A percentile compares a stretch with the other conserved stretches of the same genome.
phyloP scores from a whole-genome alignment of 2,329 filamentous ascomycete species.

The Alternaria angustiovoidea region DNA sequence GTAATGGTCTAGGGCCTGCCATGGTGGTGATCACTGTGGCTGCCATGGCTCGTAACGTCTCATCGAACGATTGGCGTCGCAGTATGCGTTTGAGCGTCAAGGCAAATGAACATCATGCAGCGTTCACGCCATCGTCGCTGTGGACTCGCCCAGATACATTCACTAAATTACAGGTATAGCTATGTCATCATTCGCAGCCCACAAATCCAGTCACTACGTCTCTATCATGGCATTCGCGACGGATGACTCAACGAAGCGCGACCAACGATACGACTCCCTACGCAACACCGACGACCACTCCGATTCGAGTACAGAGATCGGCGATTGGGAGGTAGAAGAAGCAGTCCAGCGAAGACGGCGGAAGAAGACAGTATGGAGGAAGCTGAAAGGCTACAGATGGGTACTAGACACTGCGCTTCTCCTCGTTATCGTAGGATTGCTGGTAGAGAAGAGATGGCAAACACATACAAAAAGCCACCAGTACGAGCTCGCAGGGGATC shows the following conservation, averaged over 20 bases:
- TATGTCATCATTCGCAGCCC: slow-evolving; percentile 18
- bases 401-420: slow-evolving; percentile 40
- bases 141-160: neutral
- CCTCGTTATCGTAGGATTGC: slow-evolving; percentile 37
- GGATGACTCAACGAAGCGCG: slow-evolving; percentile 24
- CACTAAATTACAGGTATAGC: neutral
- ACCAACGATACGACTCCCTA: slow-evolving; percentile 37
- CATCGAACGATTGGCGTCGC: slow-evolving; percentile 40
- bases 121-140: slow-evolving; percentile 3
- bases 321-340: slow-evolving; percentile 32
- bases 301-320: slow-evolving; percentile 42
- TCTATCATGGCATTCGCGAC: slow-evolving; percentile 15
- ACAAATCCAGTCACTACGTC: slow-evolving; percentile 25
- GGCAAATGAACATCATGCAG: slow-evolving; percentile 3
- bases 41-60: slow-evolving; percentile 2
- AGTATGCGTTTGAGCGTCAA: slow-evolving; percentile 27
- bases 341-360: slow-evolving; percentile 10
- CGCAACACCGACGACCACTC: slow-evolving; percentile 28
- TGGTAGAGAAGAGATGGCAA: slow-evolving; percentile 37
- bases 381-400: slow-evolving; percentile 32
- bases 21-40: neutral
- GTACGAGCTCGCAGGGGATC: slow-evolving; percentile 40
- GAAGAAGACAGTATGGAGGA: slow-evolving; percentile 24
- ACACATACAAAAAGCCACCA: slow-evolving; percentile 17
- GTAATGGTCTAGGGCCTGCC: neutral